A percentile compares a stretch with the other conserved stretches of the same genome.
These are phyloP conservation scores for Flaveria floridana DNA, from an alignment of 140 eudicot genomes.

Conservation along the genomic window DNA sequence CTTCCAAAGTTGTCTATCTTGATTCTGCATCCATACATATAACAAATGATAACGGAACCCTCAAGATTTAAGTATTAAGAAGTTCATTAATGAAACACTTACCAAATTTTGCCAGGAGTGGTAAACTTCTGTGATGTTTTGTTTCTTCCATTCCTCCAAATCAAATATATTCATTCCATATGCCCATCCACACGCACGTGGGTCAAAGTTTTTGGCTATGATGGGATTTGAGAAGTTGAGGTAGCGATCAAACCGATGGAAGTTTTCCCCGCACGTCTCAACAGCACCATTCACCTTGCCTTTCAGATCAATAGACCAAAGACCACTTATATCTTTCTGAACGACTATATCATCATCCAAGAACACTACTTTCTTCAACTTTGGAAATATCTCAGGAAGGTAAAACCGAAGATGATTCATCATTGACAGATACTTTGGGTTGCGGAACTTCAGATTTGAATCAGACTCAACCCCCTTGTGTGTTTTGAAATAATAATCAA, in stretches of 20 bases:
- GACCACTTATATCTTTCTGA: slow-evolving; percentile 77
- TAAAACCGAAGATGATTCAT: slow-evolving; percentile 95
- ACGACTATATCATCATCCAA: slow-evolving; percentile 98
- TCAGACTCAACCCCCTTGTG: slow-evolving; percentile 68
- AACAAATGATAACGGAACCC: neutral
- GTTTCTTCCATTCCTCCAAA: slow-evolving; percentile 82
- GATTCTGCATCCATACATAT: slow-evolving; percentile 53
- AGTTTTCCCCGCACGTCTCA: slow-evolving; percentile 90
- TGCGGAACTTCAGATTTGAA: slow-evolving; percentile 74
- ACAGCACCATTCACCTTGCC: slow-evolving; percentile 96
- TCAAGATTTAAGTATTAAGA: neutral
- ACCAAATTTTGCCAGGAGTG: slow-evolving; percentile 96
- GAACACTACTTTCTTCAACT: slow-evolving; percentile 79
- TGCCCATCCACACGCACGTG: slow-evolving; percentile 99
- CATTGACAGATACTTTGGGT: slow-evolving; percentile 90
- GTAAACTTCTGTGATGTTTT: slow-evolving; percentile 86
- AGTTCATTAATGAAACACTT: slow-evolving; percentile 17
- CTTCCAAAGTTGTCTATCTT: slow-evolving; percentile 82
- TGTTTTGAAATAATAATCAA: slow-evolving; percentile 75
- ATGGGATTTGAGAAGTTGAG: slow-evolving; percentile 88
- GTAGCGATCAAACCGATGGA: slow-evolving; percentile 92
- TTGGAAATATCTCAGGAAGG: slow-evolving; percentile 88
- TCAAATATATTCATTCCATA: slow-evolving; percentile 93
- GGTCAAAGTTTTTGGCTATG: slow-evolving; percentile 74
- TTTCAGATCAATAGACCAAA: slow-evolving; percentile 76